Evolutionary conservation across 148 eudicot species (phyloP).

Genomic region (Simmondsia chinensis): DNA sequence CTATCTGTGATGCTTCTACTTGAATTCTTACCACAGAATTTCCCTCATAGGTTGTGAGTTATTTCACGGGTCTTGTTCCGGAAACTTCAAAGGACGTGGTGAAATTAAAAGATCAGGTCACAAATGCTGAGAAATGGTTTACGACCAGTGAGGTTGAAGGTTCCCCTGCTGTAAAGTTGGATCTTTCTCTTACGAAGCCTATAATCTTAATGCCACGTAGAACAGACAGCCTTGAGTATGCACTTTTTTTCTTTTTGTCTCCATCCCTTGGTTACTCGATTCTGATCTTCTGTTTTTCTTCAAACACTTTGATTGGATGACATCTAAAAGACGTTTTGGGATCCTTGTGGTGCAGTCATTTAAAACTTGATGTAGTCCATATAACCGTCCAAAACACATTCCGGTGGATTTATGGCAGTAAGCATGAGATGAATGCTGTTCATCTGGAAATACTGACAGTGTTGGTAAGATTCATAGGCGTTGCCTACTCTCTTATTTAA

Average conservation of each 20-base stretch:
- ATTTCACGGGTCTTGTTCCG: conserved; percentile 92
- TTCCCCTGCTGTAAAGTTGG: conserved; percentile 84
- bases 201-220: conserved; percentile 89
- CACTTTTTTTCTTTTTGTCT: conserved; percentile 2
- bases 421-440: conserved; percentile 62
- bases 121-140: conserved; percentile 82
- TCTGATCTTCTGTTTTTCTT: background rate
- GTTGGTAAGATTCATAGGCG: conserved; percentile 38
- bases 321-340: background rate
- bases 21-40: conserved; percentile 8
- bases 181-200: conserved; percentile 81
- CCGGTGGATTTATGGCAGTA: conserved; percentile 69
- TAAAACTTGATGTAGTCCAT: conserved; percentile 91
- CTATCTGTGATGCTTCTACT: conserved; percentile 4
- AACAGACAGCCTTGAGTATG: conserved; percentile 84
- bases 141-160: conserved; percentile 88
- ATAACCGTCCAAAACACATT: conserved; percentile 80
- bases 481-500: too few relatives aligned
- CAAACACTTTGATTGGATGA: background rate
- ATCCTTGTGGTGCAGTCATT: conserved; percentile 46
- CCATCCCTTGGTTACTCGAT: background rate
- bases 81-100: conserved; percentile 49
- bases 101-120: conserved; percentile 65
- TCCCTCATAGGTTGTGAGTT: conserved; percentile 51
- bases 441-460: conserved; percentile 68